A percentile compares a stretch with the other conserved stretches of the same genome.
Conservation (phyloP, 192 early-diverging fungal species). For the Dissophora globulifera region DNA sequence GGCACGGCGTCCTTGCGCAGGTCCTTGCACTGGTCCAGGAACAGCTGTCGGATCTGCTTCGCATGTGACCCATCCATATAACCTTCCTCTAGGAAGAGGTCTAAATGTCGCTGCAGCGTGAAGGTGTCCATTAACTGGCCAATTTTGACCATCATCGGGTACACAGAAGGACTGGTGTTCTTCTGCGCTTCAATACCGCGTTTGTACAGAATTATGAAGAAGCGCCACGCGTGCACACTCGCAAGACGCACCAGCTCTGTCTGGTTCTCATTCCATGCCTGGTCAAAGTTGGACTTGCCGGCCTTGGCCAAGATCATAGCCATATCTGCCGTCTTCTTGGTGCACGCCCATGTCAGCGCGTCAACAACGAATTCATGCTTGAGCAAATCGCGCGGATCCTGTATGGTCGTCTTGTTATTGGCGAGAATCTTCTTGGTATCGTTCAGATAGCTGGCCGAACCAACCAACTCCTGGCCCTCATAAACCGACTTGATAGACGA, state of each 20-base stretch:
- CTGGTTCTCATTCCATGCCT: conserved; percentile 45
- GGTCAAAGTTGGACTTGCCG: conserved; percentile 15
- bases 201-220: conserved; percentile 31
- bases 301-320: conserved; percentile 4
- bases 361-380: conserved; percentile 30
- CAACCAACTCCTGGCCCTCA: conserved; percentile 28
- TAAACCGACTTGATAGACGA: conserved; percentile 18
- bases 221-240: conserved; percentile 37
- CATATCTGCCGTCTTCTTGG: conserved; percentile 26
- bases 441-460: conserved; percentile 52
- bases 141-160: conserved; percentile 47
- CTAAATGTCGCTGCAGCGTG: conserved; percentile 45
- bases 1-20: conserved; percentile 60
- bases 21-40: conserved; percentile 53
- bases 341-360: conserved; percentile 20
- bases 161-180: conserved; percentile 24
- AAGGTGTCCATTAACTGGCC: conserved; percentile 54
- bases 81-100: conserved; percentile 57
- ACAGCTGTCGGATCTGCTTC: conserved; percentile 41
- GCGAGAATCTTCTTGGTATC: conserved; percentile 19
- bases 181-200: conserved; percentile 16
- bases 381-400: conserved; percentile 30
- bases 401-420: conserved; percentile 11
- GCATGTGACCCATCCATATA: conserved; percentile 56
- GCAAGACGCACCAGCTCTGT: conserved; percentile 38